Evolutionary conservation across 805 yeast genomes (phyloP).

Genomic region (Blastobotrys robertii): DNA sequence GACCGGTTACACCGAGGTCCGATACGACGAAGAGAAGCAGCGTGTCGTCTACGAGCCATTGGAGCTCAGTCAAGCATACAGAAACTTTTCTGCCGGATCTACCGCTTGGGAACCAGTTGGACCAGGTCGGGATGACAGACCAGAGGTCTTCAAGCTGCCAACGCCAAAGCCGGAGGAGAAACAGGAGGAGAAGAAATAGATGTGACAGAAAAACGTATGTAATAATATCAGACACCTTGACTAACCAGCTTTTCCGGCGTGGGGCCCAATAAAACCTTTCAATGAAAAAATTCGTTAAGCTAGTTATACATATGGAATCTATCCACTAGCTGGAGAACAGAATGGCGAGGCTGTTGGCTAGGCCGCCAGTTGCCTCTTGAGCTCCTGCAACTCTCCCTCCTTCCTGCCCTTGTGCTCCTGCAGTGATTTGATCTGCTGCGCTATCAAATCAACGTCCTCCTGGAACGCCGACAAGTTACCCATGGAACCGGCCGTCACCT

Average conservation of each 20-base stretch:
- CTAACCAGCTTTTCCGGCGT: too few relatives aligned
- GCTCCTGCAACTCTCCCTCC: slow-evolving; percentile 45
- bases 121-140: slow-evolving; percentile 72
- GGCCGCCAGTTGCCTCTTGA: slow-evolving; percentile 25
- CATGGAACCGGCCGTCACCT: slow-evolving; percentile 8
- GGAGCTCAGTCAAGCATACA: slow-evolving; percentile 86
- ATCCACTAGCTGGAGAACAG: too few relatives aligned
- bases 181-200: slow-evolving; percentile 33
- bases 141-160: slow-evolving; percentile 74
- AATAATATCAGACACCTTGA: too few relatives aligned
- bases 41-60: slow-evolving; percentile 83
- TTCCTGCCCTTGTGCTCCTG: slow-evolving; percentile 58
- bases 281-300: neutral
- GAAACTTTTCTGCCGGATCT: slow-evolving; percentile 81
- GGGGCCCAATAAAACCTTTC: too few relatives aligned
- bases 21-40: slow-evolving; percentile 86
- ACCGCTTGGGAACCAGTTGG: slow-evolving; percentile 92
- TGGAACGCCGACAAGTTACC: slow-evolving; percentile 28
- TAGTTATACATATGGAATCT: neutral
- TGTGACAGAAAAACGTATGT: neutral
- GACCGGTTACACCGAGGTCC: slow-evolving; percentile 82
- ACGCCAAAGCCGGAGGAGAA: slow-evolving; percentile 66
- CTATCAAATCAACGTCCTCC: slow-evolving; percentile 55
- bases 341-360: too few relatives aligned
- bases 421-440: slow-evolving; percentile 63